phyloP scores from a whole-genome alignment of 257 asterid genomes.

The Lantana camara region DNA sequence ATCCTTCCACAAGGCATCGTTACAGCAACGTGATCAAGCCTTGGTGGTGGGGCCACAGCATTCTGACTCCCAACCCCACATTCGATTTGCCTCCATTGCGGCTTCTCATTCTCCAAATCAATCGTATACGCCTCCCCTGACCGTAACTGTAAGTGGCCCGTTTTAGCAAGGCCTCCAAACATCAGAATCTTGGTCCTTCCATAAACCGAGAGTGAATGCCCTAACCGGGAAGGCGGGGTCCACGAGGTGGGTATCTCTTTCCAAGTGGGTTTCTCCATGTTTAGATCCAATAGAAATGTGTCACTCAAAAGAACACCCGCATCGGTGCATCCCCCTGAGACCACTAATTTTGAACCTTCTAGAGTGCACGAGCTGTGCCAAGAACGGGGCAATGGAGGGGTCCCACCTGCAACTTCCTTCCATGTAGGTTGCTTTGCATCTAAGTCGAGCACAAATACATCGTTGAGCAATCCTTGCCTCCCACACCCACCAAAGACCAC shows the following conservation, averaged over 20 bases:
- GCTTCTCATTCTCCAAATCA: conserved; percentile 71
- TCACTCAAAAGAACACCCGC: conserved; percentile 86
- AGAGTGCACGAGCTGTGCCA: conserved; percentile 94
- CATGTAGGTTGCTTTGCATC: conserved; percentile 90
- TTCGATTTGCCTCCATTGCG: conserved; percentile 79
- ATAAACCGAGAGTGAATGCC: conserved; percentile 83
- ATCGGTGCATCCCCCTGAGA: conserved; percentile 91
- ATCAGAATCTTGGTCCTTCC: conserved; percentile 73
- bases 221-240: conserved; percentile 80
- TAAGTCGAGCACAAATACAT: conserved; percentile 75
- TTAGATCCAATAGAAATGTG: conserved; percentile 66
- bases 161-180: conserved; percentile 93
- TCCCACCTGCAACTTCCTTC: conserved; percentile 76
- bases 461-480: conserved; percentile 78
- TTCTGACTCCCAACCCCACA: conserved; percentile 73
- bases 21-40: conserved; percentile 83
- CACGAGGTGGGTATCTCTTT: conserved; percentile 69
- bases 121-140: conserved; percentile 87
- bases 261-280: conserved; percentile 72
- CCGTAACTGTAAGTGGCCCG: conserved; percentile 79
- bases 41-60: conserved; percentile 74
- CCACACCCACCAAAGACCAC: conserved; percentile 92
- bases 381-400: conserved; percentile 80
- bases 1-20: conserved; percentile 94
- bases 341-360: conserved; percentile 84